Conservation (phyloP, 1,284 basidiomycete species). For the Thecaphora thlaspeos region DNA sequence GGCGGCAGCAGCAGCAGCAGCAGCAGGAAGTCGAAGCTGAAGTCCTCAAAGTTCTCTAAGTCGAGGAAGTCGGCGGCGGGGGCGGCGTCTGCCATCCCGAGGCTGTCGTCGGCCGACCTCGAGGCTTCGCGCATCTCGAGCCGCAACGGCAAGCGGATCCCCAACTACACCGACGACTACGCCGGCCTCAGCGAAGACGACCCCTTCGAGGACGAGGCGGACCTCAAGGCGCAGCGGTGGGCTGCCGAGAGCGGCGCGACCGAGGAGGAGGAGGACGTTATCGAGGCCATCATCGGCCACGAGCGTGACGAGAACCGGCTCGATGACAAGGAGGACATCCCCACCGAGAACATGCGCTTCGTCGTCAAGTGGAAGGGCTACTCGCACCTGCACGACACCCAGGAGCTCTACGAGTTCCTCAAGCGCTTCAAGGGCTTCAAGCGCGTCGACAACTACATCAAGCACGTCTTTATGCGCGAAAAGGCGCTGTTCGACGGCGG, state of each 20-base stretch:
- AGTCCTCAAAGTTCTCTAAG: constrained; percentile 61
- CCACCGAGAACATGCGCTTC: constrained; percentile 58
- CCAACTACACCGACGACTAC: constrained; percentile 58
- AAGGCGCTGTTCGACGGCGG: constrained; percentile 70
- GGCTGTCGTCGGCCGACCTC: constrained; percentile 28
- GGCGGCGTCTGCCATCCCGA: constrained; percentile 14
- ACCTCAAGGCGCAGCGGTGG: constrained; percentile 22
- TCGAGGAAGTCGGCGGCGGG: constrained; percentile 3
- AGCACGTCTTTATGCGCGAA: constrained; percentile 70
- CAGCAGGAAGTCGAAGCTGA: constrained; percentile 67
- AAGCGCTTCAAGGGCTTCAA: constrained; percentile 85
- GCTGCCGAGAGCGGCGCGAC: constrained; percentile 16
- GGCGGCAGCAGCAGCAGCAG: too few species aligned
- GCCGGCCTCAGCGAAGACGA: constrained; percentile 52
- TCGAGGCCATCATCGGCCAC: constrained; percentile 60
- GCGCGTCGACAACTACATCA: constrained; percentile 98
- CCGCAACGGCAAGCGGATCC: constrained; percentile 45
- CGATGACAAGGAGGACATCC: constrained; percentile 57
- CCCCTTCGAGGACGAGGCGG: constrained; percentile 52
- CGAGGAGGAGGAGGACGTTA: constrained; percentile 56
- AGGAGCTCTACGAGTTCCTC: constrained; percentile 91
- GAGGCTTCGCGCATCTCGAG: constrained; percentile 47
- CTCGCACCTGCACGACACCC: constrained; percentile 72
- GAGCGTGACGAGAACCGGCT: constrained; percentile 53
- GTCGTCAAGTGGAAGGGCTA: constrained; percentile 61